Conservation (phyloP, 345 rosid species). For the Euclidium syriacum region DNA sequence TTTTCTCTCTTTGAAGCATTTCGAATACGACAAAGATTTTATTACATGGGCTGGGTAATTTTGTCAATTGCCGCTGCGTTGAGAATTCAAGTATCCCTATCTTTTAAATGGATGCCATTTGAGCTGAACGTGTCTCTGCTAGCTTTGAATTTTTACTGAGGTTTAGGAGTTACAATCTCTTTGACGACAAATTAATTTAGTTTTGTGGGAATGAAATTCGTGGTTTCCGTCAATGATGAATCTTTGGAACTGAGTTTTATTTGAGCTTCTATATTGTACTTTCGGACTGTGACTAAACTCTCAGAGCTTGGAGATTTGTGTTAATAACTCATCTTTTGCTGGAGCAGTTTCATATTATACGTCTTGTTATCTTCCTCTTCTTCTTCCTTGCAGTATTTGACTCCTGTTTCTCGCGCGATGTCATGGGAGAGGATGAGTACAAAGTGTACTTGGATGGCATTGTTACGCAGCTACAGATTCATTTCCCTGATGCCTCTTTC, state of each 20-base stretch:
- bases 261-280: slow-evolving; percentile 11
- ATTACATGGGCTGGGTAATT: not conserved
- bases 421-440: slow-evolving; percentile 90
- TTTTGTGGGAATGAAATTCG: slow-evolving; percentile 4
- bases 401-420: slow-evolving; percentile 96
- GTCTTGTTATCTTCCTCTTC: too few relatives aligned
- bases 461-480: slow-evolving; percentile 89
- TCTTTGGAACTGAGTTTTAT: not conserved
- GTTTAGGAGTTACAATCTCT: slow-evolving; percentile 26
- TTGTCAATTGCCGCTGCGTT: not conserved
- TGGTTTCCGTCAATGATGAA: slow-evolving; percentile 3
- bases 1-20: not conserved
- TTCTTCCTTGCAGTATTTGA: slow-evolving; percentile 73
- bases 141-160: slow-evolving; percentile 5
- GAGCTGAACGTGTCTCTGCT: slow-evolving; percentile 16
- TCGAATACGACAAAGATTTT: not conserved
- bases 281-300: not conserved
- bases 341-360: not conserved
- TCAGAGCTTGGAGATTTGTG: not conserved
- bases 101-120: slow-evolving; percentile 15
- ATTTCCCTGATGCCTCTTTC: slow-evolving; percentile 91
- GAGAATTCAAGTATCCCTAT: not conserved
- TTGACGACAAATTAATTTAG: not conserved
- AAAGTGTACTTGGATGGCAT: slow-evolving; percentile 89
- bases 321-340: not conserved